Conservation (phyloP, 1,284 basidiomycete genomes). For the Naganishia albida region DNA sequence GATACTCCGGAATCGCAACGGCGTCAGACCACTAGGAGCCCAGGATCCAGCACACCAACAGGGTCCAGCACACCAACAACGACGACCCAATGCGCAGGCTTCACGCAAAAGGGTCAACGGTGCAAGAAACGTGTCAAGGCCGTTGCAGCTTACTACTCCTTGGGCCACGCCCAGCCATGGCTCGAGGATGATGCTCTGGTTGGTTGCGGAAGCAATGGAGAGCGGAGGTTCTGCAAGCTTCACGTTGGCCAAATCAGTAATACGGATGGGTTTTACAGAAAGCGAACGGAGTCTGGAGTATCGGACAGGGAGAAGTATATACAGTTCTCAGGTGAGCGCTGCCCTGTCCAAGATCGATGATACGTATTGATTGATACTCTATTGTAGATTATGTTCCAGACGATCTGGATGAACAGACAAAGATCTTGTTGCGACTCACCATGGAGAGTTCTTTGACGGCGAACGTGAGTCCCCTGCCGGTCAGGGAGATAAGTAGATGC, state of each 20-base stretch:
- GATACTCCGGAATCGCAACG: not conserved
- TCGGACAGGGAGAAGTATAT: slow-evolving; percentile 38
- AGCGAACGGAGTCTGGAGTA: slow-evolving; percentile 35
- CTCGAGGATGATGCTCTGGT: not conserved
- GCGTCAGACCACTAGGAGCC: not conserved
- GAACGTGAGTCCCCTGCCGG: slow-evolving; percentile 39
- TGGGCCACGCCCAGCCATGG: slow-evolving; percentile 5
- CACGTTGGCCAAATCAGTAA: slow-evolving; percentile 51
- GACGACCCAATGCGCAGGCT: slow-evolving; percentile 47
- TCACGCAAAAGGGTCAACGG: slow-evolving; percentile 47
- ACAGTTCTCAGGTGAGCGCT: slow-evolving; percentile 45
- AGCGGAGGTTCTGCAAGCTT: slow-evolving; percentile 51
- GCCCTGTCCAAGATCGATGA: not conserved
- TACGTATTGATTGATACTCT: not conserved
- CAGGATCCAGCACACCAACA: not conserved
- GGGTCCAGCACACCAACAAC: not conserved
- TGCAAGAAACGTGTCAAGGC: slow-evolving; percentile 49
- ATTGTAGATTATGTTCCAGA: slow-evolving; percentile 46
- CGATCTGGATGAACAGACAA: slow-evolving; percentile 50
- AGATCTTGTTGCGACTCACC: slow-evolving; percentile 49
- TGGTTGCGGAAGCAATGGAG: slow-evolving; percentile 11
- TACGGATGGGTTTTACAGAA: slow-evolving; percentile 49
- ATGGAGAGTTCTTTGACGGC: slow-evolving; percentile 51
- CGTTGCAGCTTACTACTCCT: slow-evolving; percentile 41
- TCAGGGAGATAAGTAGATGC: not conserved